phyloP scores from a whole-genome alignment of 192 early-diverging fungal genomes.

The Helicostylum pulchrum region DNA sequence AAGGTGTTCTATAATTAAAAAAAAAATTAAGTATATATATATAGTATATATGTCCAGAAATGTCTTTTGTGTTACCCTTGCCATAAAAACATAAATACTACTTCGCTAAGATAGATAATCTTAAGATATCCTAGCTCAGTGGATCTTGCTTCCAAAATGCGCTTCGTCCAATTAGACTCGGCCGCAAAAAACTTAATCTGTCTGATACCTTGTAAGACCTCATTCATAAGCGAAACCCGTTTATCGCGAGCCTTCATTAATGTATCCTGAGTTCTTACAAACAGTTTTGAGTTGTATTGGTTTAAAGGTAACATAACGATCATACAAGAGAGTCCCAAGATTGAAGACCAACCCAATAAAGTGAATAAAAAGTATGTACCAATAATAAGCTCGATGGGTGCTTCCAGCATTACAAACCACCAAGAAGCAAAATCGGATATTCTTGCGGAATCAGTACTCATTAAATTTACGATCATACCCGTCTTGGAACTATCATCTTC shows the following conservation, averaged over 20 bases:
- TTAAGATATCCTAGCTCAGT: constrained; percentile 39
- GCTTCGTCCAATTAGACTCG: constrained; percentile 46
- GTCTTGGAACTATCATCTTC: constrained; percentile 32
- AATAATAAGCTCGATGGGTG: constrained; percentile 59
- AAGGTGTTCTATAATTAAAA: constrained; percentile 2
- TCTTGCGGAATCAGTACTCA: constrained; percentile 66
- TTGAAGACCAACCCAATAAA: constrained; percentile 74
- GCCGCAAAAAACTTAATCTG: constrained; percentile 87
- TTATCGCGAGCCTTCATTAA: constrained; percentile 69
- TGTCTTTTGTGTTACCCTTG: constrained; percentile 30
- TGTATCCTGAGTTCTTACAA: constrained; percentile 45
- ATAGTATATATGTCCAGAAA: background rate
- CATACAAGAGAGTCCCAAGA: constrained; percentile 72
- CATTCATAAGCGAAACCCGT: constrained; percentile 64
- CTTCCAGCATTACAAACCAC: constrained; percentile 47
- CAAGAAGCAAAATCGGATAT: constrained; percentile 50
- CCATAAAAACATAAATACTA: constrained; percentile 19
- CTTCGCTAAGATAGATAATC: constrained; percentile 6
- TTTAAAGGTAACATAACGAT: constrained; percentile 39
- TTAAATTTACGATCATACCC: constrained; percentile 73
- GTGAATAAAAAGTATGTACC: constrained; percentile 66
- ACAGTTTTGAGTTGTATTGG: constrained; percentile 31
- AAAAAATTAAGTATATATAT: background rate
- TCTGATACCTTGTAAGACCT: constrained; percentile 75
- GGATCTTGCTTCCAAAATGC: constrained; percentile 51